Conservation (phyloP, 129 eudicot species). For the Pulicaria dysenterica region DNA sequence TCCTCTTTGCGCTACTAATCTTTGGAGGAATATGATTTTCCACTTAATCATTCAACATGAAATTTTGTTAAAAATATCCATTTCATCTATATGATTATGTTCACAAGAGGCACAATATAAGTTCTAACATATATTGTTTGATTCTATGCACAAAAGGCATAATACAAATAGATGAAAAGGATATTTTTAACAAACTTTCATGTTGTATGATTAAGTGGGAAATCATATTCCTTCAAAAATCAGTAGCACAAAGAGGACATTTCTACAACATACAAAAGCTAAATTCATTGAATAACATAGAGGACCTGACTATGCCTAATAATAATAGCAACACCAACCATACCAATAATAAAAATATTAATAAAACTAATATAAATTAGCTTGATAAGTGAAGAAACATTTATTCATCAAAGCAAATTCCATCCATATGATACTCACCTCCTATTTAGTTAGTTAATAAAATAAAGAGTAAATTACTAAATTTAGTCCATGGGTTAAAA, state of each 20-base stretch:
- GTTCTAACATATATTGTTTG: no score
- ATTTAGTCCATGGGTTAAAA: no score
- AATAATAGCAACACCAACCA: no score
- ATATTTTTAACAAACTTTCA: constrained; percentile 55
- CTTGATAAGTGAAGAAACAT: no score
- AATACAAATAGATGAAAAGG: constrained; percentile 37
- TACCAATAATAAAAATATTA: no score
- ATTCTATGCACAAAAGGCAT: no score
- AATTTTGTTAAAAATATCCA: constrained; percentile 61
- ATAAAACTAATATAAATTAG: no score
- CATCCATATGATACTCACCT: no score
- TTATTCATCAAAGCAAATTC: no score
- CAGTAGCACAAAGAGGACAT: constrained; percentile 61
- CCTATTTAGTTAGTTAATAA: no score
- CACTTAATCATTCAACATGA: constrained; percentile 61
- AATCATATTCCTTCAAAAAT: constrained; percentile 54
- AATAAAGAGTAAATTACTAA: no score
- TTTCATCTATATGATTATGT: constrained; percentile 16
- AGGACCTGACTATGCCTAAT: constrained; percentile 1
- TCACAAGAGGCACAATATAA: no score
- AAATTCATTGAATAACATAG: not conserved
- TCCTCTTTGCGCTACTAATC: constrained; percentile 54
- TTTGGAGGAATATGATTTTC: constrained; percentile 54
- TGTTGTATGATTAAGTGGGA: constrained; percentile 60
- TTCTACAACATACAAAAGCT: constrained; percentile 42